Base-by-base conservation (phyloP, 805 yeast genomes). In the Cyberlindnera petersonii region DNA sequence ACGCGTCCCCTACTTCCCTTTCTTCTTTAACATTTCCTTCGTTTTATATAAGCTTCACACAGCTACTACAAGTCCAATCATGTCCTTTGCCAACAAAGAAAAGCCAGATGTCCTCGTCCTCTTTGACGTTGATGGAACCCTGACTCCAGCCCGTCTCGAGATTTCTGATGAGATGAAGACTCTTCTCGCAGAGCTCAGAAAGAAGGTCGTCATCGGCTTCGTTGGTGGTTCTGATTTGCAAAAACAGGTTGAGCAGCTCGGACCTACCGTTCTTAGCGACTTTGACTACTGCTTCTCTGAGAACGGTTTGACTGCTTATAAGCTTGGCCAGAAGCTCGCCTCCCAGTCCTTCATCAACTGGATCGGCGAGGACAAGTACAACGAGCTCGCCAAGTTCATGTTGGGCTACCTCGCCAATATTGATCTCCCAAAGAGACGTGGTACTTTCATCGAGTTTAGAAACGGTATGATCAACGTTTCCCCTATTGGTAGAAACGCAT, bases 381-480 rank as follows among this genome's bases (percentile, higher is more conserved):
- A 86, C 74, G 75, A 80, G 69, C 76, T 93, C 55, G 87, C 79
- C 58, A 82, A 78, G 68, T 93, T 87, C 71, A 79, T 87, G 60
- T 74, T 93, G 60, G 77, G 76, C 54, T 89, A 93, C 73, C 74
- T 93, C 54, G 64, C 96, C 39, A 83, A 83, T 31, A 64, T 93
- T 40, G 98, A 93, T 50, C 65, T 93, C 53, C 99, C 99, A 60
- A 76, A 84, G 64, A 87, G 97, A 80, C 87, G 97, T 74, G 99
- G 99, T 66, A 93, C 99, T 44, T 93, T 93, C 68, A 71, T 93
- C 54, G 99, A 93, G 75, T 93, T 93, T 77, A 86, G 99, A 79
- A 93, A 93, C 66, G 99, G 99, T 66, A 89, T 93, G 95, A 86
- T 93, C 68, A 93, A 93, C 69, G 87, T 93, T 48, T 88, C 97